Evolutionary conservation across 352 stramenopile genomes (phyloP).

Genomic region (Phytopythium montanum): DNA sequence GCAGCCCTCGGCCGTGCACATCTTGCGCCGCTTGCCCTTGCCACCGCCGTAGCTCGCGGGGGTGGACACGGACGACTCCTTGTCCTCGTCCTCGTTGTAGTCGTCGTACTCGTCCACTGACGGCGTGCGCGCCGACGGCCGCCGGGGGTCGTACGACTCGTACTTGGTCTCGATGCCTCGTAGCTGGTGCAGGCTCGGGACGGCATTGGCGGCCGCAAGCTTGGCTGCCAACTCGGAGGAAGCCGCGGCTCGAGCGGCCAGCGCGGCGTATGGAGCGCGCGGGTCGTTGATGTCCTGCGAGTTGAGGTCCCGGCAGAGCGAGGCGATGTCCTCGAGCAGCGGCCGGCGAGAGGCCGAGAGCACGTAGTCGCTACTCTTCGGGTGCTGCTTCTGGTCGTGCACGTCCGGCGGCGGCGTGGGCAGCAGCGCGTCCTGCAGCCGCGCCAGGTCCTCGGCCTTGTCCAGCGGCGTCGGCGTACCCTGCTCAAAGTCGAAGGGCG

Average conservation of each 20-base stretch:
- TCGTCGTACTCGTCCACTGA: constrained; percentile 12
- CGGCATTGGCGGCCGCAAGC: neutral
- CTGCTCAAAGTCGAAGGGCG: constrained; percentile 76
- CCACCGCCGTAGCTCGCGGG: constrained; percentile 5
- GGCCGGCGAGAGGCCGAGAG: constrained; percentile 39
- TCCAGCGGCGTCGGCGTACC: constrained; percentile 73
- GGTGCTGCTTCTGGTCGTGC: constrained; percentile 54
- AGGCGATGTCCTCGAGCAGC: constrained; percentile 75
- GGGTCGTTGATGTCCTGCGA: constrained; percentile 46
- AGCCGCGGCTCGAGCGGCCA: no score
- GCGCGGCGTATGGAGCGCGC: constrained; percentile 2
- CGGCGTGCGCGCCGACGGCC: neutral
- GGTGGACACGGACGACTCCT: constrained; percentile 15
- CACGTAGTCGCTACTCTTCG: constrained; percentile 63
- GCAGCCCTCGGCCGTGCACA: constrained; percentile 75
- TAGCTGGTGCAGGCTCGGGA: constrained; percentile 6
- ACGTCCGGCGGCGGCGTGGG: constrained; percentile 61
- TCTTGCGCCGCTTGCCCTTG: constrained; percentile 75
- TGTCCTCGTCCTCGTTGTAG: constrained; percentile 20
- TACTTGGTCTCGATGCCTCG: constrained; percentile 8
- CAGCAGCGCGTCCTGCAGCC: constrained; percentile 72
- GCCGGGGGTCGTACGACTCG: neutral
- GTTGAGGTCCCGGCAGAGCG: constrained; percentile 72
- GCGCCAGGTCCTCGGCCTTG: constrained; percentile 58
- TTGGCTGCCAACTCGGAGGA: no score